Conservation (phyloP, 2,329 filamentous ascomycete genomes). For the Lizonia empirigonia region DNA sequence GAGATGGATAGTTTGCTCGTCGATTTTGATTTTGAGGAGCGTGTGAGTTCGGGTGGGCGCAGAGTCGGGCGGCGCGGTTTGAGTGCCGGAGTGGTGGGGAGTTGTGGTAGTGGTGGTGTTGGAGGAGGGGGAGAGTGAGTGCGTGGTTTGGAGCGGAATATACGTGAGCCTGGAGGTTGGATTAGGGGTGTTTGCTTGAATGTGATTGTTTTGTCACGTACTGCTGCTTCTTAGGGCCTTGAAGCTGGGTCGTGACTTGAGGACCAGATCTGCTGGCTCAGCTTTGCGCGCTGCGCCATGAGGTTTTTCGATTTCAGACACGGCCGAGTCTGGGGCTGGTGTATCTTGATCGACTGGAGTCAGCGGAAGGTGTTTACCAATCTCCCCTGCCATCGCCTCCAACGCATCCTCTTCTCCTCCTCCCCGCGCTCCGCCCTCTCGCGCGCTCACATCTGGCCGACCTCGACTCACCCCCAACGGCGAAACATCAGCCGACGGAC, state of each 20-base stretch:
- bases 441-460: background rate
- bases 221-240: constrained; percentile 20
- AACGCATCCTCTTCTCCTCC: background rate
- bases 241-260: constrained; percentile 22
- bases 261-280: background rate
- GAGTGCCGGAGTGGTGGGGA: constrained; percentile 9
- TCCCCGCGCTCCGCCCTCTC: background rate
- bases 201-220: background rate
- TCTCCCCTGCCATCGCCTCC: background rate
- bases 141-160: constrained; percentile 15
- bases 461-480: background rate
- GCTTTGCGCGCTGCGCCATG: background rate
- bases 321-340: background rate
- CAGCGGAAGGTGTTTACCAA: background rate
- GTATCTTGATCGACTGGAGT: background rate
- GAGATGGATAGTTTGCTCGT: constrained; percentile 18
- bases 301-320: background rate
- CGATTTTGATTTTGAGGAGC: constrained; percentile 5
- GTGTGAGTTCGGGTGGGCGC: constrained; percentile 4
- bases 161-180: constrained; percentile 18
- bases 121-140: constrained; percentile 12
- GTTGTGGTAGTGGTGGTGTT: constrained; percentile 24
- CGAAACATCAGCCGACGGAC: background rate
- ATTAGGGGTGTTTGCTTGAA: too few relatives aligned
- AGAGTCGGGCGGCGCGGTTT: constrained; percentile 6